Evolutionary conservation across 192 early-diverging fungal genomes (phyloP).

Genomic region (Umbelopsis sp.): DNA sequence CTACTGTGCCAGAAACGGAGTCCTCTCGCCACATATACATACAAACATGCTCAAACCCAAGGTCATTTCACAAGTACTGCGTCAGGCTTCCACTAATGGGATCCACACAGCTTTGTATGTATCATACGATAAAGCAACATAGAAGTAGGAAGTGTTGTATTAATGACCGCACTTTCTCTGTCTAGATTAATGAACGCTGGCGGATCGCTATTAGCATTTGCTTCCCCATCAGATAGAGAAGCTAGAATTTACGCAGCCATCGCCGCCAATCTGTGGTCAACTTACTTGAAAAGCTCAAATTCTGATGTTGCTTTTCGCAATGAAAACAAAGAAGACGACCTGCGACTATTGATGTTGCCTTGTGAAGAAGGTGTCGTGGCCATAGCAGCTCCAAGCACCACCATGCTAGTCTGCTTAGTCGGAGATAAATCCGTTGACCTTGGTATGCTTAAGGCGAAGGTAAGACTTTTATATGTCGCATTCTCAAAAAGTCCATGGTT

Average conservation of each 20-base stretch:
- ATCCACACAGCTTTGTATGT: slow-evolving; percentile 57
- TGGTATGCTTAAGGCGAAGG: slow-evolving; percentile 58
- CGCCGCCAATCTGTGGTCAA: slow-evolving; percentile 62
- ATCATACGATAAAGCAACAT: not conserved
- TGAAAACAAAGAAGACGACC: not conserved
- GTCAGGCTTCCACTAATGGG: slow-evolving; percentile 57
- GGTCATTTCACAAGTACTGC: slow-evolving; percentile 61
- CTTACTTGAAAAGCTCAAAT: slow-evolving; percentile 28
- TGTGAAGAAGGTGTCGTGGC: slow-evolving; percentile 50
- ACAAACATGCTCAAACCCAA: slow-evolving; percentile 60
- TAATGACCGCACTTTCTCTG: not conserved
- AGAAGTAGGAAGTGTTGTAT: not conserved
- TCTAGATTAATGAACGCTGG: slow-evolving; percentile 57
- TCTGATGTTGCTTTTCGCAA: not conserved
- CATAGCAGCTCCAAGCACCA: slow-evolving; percentile 47
- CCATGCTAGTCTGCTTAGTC: slow-evolving; percentile 61
- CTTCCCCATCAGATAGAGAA: slow-evolving; percentile 54
- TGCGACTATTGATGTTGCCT: slow-evolving; percentile 15
- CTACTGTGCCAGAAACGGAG: not conserved
- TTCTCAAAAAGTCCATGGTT: too few relatives aligned
- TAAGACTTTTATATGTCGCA: not conserved
- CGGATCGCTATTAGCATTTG: slow-evolving; percentile 59
- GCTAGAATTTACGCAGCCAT: slow-evolving; percentile 62
- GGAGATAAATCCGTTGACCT: slow-evolving; percentile 50
- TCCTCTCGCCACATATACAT: not conserved